phyloP scores from a whole-genome alignment of 176 grass and related monocot species.

The Elymus sibiricus region DNA sequence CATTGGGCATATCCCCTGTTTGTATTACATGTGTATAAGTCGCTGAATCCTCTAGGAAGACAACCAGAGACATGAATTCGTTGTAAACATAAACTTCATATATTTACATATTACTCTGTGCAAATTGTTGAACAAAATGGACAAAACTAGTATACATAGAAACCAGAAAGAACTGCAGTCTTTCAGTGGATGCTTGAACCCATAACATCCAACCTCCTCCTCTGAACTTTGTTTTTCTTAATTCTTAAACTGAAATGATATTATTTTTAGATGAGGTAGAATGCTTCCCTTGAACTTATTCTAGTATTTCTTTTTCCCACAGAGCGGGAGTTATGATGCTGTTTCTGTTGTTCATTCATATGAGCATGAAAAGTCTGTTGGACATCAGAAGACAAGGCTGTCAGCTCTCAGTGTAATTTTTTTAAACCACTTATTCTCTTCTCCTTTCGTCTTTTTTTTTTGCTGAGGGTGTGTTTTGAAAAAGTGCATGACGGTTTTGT shows the following conservation, averaged over 20 bases:
- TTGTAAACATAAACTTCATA: background rate
- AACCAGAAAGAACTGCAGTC: background rate
- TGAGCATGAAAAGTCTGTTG: slow-evolving; percentile 70
- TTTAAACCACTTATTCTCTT: slow-evolving; percentile 2
- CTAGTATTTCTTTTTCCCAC: background rate
- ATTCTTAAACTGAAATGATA: background rate
- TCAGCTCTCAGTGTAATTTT: slow-evolving; percentile 76
- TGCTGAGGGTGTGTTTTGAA: background rate
- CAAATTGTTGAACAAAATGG: slow-evolving; percentile 5
- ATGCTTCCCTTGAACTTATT: slow-evolving; percentile 11
- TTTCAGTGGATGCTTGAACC: background rate
- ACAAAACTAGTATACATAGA: background rate
- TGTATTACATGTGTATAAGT: background rate
- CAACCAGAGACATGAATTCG: too few species aligned
- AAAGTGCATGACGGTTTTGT: background rate
- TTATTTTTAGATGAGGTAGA: background rate
- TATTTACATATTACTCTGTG: background rate
- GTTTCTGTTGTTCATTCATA: slow-evolving; percentile 82
- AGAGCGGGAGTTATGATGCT: slow-evolving; percentile 82
- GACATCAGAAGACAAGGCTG: slow-evolving; percentile 76
- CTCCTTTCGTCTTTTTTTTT: background rate
- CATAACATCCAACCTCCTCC: background rate
- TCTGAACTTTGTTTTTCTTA: background rate
- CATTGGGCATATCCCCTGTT: background rate
- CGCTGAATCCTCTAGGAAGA: background rate